Conservation (phyloP, 2,329 filamentous ascomycete species). For the Leptographium galeiforme region DNA sequence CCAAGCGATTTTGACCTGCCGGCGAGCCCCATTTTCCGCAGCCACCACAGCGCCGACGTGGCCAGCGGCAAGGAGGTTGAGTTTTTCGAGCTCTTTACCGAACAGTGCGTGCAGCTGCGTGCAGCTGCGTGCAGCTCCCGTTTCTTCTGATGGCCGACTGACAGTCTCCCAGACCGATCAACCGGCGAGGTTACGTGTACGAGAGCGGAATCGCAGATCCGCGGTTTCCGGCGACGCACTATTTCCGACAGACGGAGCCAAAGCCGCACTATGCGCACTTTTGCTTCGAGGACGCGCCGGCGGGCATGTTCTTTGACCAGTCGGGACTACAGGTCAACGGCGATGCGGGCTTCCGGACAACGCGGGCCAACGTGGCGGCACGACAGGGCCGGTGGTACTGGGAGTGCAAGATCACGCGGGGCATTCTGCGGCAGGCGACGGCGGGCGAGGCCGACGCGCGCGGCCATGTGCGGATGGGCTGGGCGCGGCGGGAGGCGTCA, state of each 20-base stretch:
- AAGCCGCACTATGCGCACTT: slow-evolving; percentile 73
- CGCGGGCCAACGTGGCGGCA: slow-evolving; percentile 78
- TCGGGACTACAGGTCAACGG: slow-evolving; percentile 69
- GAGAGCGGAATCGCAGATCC: slow-evolving; percentile 84
- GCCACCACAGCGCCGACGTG: slow-evolving; percentile 37
- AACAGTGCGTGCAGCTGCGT: slow-evolving; percentile 51
- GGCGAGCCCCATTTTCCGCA: slow-evolving; percentile 41
- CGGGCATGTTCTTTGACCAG: slow-evolving; percentile 70
- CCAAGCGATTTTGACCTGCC: slow-evolving; percentile 47
- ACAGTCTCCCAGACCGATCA: slow-evolving; percentile 26
- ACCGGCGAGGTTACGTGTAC: slow-evolving; percentile 71
- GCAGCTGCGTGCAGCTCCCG: too few species aligned
- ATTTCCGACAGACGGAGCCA: slow-evolving; percentile 79
- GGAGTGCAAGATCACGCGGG: slow-evolving; percentile 79
- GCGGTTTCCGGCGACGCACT: slow-evolving; percentile 70
- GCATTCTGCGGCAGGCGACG: slow-evolving; percentile 34
- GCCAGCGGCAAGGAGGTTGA: slow-evolving; percentile 37
- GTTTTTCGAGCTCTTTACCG: slow-evolving; percentile 49
- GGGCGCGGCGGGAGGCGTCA: slow-evolving; percentile 67
- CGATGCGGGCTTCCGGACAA: slow-evolving; percentile 84
- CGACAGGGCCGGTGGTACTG: slow-evolving; percentile 87
- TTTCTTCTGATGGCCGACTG: background rate
- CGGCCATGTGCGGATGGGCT: slow-evolving; percentile 71
- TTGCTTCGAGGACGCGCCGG: slow-evolving; percentile 83
- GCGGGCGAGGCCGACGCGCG: slow-evolving; percentile 23